phyloP scores from a whole-genome alignment of 352 stramenopile species.

The Phytopythium chamaehyphon region DNA sequence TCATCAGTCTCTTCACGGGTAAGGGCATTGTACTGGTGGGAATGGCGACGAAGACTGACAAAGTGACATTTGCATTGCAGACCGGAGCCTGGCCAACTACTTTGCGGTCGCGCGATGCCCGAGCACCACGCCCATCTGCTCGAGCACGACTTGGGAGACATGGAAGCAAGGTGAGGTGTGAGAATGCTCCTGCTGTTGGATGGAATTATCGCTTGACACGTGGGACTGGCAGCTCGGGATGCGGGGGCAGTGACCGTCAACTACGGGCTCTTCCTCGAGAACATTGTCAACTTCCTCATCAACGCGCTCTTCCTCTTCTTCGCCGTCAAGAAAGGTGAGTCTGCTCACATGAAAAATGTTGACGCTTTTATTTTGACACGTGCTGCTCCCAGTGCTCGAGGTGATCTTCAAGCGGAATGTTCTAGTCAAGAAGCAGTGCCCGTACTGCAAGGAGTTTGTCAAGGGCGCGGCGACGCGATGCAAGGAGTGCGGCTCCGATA shows the following conservation, averaged over 20 bases:
- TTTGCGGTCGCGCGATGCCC: conserved; percentile 56
- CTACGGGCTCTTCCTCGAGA: conserved; percentile 62
- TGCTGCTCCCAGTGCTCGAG: conserved; percentile 53
- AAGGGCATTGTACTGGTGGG: background rate
- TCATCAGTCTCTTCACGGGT: conserved; percentile 71
- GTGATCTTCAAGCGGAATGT: conserved; percentile 62
- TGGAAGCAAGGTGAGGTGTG: conserved; percentile 44
- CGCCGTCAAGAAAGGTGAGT: conserved; percentile 62
- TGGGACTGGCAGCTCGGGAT: conserved; percentile 34
- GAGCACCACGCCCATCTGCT: conserved; percentile 24
- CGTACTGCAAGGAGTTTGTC: conserved; percentile 66
- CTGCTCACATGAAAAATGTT: background rate
- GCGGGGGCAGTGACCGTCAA: conserved; percentile 63
- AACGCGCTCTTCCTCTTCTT: conserved; percentile 71
- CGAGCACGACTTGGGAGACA: conserved; percentile 47
- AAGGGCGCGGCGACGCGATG: conserved; percentile 47
- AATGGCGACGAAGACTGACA: background rate
- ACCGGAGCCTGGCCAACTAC: conserved; percentile 57
- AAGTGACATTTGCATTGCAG: conserved; percentile 11
- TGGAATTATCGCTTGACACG: background rate
- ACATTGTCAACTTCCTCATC: conserved; percentile 72
- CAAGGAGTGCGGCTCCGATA: conserved; percentile 28
- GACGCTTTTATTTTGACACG: too few relatives aligned
- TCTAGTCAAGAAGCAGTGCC: conserved; percentile 58
- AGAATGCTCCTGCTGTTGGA: background rate